Conservation (phyloP, 1,284 basidiomycete genomes). For the Cutaneotrichosporon cyanovorans region DNA sequence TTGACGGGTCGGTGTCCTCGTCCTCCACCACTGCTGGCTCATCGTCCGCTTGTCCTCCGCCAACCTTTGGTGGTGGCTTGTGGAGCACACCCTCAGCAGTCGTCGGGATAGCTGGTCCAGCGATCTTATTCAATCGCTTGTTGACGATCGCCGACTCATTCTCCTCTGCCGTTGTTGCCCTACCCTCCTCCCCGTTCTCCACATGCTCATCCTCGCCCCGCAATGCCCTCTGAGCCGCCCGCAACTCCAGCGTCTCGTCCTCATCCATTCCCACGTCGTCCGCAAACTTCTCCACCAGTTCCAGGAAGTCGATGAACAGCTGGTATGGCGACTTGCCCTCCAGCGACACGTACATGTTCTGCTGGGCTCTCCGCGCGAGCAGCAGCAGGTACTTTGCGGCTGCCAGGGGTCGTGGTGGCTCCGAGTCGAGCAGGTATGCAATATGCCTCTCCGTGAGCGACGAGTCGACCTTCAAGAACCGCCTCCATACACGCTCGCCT, state of each 20-base stretch:
- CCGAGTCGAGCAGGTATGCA: conserved; percentile 61
- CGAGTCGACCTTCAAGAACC: conserved; percentile 76
- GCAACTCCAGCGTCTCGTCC: conserved; percentile 57
- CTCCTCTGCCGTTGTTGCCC: conserved; percentile 55
- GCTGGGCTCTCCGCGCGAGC: conserved; percentile 71
- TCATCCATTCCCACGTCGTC: conserved; percentile 87
- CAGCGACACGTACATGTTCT: conserved; percentile 75
- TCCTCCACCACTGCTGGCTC: conserved; percentile 51
- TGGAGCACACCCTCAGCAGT: conserved; percentile 25
- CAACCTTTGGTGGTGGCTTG: conserved; percentile 19
- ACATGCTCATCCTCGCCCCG: too few relatives aligned
- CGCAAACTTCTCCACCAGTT: conserved; percentile 80
- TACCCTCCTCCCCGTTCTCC: conserved; percentile 37
- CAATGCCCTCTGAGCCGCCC: conserved; percentile 48
- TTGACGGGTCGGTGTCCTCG: conserved; percentile 74
- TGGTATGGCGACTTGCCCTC: conserved; percentile 96
- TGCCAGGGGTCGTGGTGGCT: conserved; percentile 75
- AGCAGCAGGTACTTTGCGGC: conserved; percentile 84
- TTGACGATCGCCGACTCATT: conserved; percentile 50
- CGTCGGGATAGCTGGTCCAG: conserved; percentile 60
- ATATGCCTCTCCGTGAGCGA: conserved; percentile 80
- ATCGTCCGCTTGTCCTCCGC: conserved; percentile 27
- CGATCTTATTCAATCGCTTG: conserved; percentile 45
- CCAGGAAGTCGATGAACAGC: conserved; percentile 84
- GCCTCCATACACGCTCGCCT: conserved; percentile 77